Evolutionary conservation across 129 eudicot species (phyloP), one percentile per base, ranked within the genome.

Genomic region (Apium graveolens): DNA sequence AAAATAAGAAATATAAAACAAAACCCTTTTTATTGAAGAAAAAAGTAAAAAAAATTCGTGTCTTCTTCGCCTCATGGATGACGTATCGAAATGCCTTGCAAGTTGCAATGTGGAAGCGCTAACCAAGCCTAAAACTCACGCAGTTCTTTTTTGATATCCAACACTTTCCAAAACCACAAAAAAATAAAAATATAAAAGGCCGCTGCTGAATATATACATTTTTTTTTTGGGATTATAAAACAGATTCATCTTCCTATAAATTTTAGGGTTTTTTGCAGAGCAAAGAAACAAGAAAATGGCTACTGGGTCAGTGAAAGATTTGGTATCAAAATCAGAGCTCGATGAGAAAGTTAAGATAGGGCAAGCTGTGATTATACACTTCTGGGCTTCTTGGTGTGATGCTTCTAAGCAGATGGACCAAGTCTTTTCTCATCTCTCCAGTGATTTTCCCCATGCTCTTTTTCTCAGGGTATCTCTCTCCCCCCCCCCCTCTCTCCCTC

Each of bases 361-460:
- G 0, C 39, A 79, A 34, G 76, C 95, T 34, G 90, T 84, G 9
- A 84, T 92, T 77, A 37, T 96, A 35, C 97, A 96, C 91, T 92
- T 96, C 82, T 96, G 99, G 99, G 99, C 99, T 31, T 84, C 91
- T 20, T 96, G 99, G 99, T 96, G 99, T 75, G 99, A 96, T 46
- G 96, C 99, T 53, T 96, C 97, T 34, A 96, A 92, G 80, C 99
- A 92, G 55, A 92, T 96, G 99, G 99, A 96, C 88, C 91, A 90
- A 92, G 97, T 96, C 39, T 96, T 96, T 78, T 82, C 89, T 72
- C 99, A 92, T 77, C 97, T 96, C 75, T 86, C 99, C 49, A 88
- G 88, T 75, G 99, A 96, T 90, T 96, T 92, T 82, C 97, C 99
- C 5, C 89, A 82, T 80, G 93, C 95, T 74, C 88, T 80, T 68